Conservation (phyloP, 2,329 filamentous ascomycete species). For the Fusarium stilboides region DNA sequence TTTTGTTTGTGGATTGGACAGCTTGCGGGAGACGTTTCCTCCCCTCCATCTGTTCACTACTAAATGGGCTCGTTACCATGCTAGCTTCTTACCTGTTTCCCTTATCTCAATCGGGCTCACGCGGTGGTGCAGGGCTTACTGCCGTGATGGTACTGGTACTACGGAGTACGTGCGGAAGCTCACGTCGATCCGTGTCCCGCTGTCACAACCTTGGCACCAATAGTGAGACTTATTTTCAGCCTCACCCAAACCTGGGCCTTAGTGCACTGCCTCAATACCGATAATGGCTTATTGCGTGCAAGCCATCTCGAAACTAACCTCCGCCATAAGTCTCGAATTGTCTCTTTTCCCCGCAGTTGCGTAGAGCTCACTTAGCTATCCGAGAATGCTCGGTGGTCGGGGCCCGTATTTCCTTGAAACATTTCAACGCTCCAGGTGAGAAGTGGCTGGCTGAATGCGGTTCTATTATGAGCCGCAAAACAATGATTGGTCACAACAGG, state of each 20-base stretch:
- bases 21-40: too few species aligned
- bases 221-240: background rate
- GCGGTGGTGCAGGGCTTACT: background rate
- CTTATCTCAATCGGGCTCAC: background rate
- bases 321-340: conserved; percentile 20
- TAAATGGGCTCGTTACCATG: background rate
- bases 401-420: conserved; percentile 1
- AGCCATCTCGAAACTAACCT: background rate
- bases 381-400: background rate
- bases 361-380: background rate
- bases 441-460: conserved; percentile 21
- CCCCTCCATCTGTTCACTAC: background rate
- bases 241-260: background rate
- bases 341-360: background rate
- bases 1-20: too few species aligned
- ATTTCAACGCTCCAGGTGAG: background rate
- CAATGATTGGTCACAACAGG: background rate
- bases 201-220: background rate
- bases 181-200: background rate
- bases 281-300: background rate
- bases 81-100: background rate
- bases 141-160: background rate
- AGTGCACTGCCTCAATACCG: background rate
- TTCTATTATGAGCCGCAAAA: background rate
- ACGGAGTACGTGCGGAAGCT: background rate